A percentile compares a stretch with the other conserved stretches of the same genome.
Conservation (phyloP, 176 grass and related monocot species). For the Phoenix dactylifera region DNA sequence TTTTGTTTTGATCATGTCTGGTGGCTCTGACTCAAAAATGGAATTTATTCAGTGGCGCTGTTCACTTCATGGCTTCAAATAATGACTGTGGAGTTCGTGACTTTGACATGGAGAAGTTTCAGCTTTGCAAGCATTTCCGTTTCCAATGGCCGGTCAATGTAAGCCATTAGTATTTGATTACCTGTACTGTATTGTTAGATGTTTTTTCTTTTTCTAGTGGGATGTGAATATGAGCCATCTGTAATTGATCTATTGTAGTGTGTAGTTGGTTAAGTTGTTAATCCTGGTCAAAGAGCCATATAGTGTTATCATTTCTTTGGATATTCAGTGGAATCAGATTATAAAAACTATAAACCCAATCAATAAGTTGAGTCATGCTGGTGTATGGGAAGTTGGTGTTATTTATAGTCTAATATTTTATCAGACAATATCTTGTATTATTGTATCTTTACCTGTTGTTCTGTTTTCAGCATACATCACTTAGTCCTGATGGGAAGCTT, state of each 20-base stretch:
- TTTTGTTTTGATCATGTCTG: slow-evolving; percentile 11
- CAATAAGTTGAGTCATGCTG: too few relatives aligned
- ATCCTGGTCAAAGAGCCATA: too few relatives aligned
- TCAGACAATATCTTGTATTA: too few relatives aligned
- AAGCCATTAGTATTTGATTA: slow-evolving; percentile 18
- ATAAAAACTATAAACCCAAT: too few relatives aligned
- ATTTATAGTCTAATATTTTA: too few relatives aligned
- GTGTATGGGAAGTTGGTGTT: too few relatives aligned
- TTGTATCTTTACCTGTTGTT: slow-evolving; percentile 6
- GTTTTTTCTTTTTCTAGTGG: neutral
- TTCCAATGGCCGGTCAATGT: slow-evolving; percentile 88
- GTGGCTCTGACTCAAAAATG: neutral
- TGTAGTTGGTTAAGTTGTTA: neutral
- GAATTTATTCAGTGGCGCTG: slow-evolving; percentile 16
- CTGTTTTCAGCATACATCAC: slow-evolving; percentile 77
- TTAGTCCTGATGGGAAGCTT: slow-evolving; percentile 86
- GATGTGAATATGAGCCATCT: too few relatives aligned
- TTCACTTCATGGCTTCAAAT: slow-evolving; percentile 79
- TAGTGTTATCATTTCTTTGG: too few relatives aligned
- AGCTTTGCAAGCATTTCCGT: slow-evolving; percentile 60
- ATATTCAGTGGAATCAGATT: too few relatives aligned
- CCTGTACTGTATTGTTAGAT: neutral
- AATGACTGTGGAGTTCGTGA: slow-evolving; percentile 78
- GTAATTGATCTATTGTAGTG: slow-evolving; percentile 4
- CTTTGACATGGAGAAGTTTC: slow-evolving; percentile 80